Conservation (phyloP, 2,329 filamentous ascomycete species). For the Pseudogymnoascus sp. region DNA sequence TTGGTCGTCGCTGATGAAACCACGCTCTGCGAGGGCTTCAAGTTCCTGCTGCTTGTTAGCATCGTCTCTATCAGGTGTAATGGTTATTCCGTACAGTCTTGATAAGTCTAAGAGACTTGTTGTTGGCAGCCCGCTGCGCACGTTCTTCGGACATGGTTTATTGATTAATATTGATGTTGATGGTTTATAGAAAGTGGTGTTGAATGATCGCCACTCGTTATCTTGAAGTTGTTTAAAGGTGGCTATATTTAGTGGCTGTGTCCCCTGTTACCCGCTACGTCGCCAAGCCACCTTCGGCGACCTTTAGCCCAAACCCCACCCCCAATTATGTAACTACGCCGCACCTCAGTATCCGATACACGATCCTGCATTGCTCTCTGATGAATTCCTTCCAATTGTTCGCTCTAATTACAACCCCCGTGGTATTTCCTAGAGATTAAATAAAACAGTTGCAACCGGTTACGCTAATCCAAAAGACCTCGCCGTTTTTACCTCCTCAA, state of each 20-base stretch:
- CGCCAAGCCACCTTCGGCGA: background rate
- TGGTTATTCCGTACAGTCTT: conserved; percentile 25
- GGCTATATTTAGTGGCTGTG: background rate
- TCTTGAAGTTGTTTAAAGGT: background rate
- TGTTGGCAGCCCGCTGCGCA: conserved; percentile 18
- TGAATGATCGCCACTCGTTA: background rate
- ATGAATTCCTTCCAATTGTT: background rate
- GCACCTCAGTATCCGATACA: background rate
- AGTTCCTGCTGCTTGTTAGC: conserved; percentile 59
- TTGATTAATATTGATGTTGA: background rate
- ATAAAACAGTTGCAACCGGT: background rate
- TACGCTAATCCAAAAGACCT: background rate
- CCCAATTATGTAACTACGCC: background rate
- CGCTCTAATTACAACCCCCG: background rate
- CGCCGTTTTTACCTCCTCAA: background rate
- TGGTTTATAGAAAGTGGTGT: background rate
- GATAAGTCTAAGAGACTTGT: conserved; percentile 28
- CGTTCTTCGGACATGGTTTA: background rate
- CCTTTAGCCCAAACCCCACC: background rate
- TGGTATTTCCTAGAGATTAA: background rate
- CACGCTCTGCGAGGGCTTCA: conserved; percentile 76
- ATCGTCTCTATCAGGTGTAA: background rate
- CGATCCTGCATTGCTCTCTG: background rate
- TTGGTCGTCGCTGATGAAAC: conserved; percentile 65
- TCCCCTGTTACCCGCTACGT: background rate